Evolutionary conservation across 176 grass and related monocot genomes (phyloP).

Genomic region (Leersia perrieri): DNA sequence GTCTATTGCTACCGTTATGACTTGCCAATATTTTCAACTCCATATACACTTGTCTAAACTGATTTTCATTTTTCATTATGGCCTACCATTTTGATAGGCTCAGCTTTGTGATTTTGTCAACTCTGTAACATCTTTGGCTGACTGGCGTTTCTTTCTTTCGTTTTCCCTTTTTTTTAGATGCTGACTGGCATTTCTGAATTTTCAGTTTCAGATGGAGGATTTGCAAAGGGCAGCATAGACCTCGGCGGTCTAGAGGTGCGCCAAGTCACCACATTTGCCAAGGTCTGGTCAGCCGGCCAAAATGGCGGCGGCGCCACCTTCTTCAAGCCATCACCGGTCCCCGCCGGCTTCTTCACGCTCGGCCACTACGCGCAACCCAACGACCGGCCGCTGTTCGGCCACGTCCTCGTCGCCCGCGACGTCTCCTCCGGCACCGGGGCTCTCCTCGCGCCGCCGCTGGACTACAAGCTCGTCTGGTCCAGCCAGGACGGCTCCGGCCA

Average conservation of each 20-base stretch:
- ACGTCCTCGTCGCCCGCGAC: slow-evolving; percentile 51
- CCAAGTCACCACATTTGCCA: slow-evolving; percentile 56
- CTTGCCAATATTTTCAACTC: not conserved
- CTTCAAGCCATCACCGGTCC: slow-evolving; percentile 57
- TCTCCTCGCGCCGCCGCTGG: slow-evolving; percentile 41
- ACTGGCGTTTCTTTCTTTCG: not conserved
- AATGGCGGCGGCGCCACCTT: slow-evolving; percentile 57
- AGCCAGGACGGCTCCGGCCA: slow-evolving; percentile 53
- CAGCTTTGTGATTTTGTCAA: not conserved
- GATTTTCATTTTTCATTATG: not conserved
- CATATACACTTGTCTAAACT: not conserved
- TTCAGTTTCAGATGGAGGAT: slow-evolving; percentile 53
- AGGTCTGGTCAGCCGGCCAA: slow-evolving; percentile 70
- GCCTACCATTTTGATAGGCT: not conserved
- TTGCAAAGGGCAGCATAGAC: slow-evolving; percentile 59
- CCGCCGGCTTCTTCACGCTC: slow-evolving; percentile 52
- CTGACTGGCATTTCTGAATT: not conserved
- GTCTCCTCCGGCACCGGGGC: not conserved
- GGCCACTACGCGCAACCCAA: slow-evolving; percentile 79
- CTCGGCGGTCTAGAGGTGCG: slow-evolving; percentile 53
- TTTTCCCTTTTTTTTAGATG: no score
- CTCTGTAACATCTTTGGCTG: not conserved
- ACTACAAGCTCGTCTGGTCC: slow-evolving; percentile 70
- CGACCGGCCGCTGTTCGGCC: slow-evolving; percentile 56
- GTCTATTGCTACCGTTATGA: not conserved